Evolutionary conservation across 2,329 filamentous ascomycete genomes (phyloP), one percentile per base, ranked within the genome.

Genomic region (Colletotrichum melonis): DNA sequence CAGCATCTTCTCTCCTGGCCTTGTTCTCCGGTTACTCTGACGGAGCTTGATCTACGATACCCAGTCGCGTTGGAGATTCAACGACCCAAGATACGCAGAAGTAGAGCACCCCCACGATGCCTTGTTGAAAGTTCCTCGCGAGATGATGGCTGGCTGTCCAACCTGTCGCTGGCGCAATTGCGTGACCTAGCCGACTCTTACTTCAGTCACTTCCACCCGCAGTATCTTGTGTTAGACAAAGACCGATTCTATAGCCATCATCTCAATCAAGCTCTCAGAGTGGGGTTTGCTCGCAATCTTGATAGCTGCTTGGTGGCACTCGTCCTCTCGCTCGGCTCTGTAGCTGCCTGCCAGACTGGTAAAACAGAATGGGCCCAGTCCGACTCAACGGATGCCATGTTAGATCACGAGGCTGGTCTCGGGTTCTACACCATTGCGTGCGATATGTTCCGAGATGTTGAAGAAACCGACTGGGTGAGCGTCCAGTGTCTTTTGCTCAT

Each of bases 401-500:
- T 26, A 26, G 22, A 57, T 4, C 14, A 57, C 26, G 24, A 57
- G 26, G 63, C 57, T 24, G 69, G 57, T 4, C 30, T 62, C 24
- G 63, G 63, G 3, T 62, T 73, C 28, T 73, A 67, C 60, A 69
- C 63, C 26, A 7, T 65, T 5, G 71, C 71, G 5, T 32, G 2
- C 59, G 69, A 19, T 12, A 69, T 62, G 59, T 69, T 73, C 30
- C 32, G 28, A 14, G 12, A 69, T 6, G 24, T 69, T 0, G 71
- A 73, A 35, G 54, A 28, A 5, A 62, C 57, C 2, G 66, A 69
- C 60, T 73, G 66, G 66, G 19, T 22, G 3, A 67, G 66, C 46
- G 60, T 73, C 5, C 71, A 73, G 38, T 66, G 66, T 24, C 65
- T 73, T 19, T 35, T 73, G 32, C 60, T 73, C 22, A 73, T 73